Evolutionary conservation across 2,329 filamentous ascomycete species (phyloP).

Genomic region (Talaromyces sp.): DNA sequence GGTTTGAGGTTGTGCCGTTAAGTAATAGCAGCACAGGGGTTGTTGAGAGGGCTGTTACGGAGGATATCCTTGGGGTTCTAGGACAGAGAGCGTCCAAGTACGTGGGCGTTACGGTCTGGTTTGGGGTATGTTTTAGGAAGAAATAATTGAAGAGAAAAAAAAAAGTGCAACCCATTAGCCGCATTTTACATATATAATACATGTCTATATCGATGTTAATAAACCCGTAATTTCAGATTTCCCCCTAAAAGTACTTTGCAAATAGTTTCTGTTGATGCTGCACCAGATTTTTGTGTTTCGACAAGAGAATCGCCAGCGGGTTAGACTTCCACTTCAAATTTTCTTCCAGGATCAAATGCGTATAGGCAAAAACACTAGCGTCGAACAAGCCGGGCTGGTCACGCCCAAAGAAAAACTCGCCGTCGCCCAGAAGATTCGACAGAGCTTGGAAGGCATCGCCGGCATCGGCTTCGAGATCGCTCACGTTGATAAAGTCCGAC

Average conservation of each 20-base stretch:
- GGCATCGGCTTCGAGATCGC: constrained; percentile 57
- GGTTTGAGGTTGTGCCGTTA: constrained; percentile 41
- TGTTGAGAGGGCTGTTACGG: constrained; percentile 44
- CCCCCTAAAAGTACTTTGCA: constrained; percentile 43
- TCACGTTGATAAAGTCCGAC: constrained; percentile 49
- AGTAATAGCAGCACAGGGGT: constrained; percentile 20
- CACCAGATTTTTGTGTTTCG: constrained; percentile 58
- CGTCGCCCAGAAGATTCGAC: constrained; percentile 53
- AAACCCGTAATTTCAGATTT: background rate
- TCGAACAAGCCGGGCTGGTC: constrained; percentile 70
- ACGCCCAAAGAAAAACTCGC: constrained; percentile 59
- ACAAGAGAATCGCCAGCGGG: constrained; percentile 55
- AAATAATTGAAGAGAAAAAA: constrained; percentile 6
- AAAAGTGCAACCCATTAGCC: background rate
- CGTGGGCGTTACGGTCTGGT: constrained; percentile 55
- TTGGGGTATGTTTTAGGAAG: constrained; percentile 46
- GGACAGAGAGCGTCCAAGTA: constrained; percentile 62
- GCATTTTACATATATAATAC: constrained; percentile 12
- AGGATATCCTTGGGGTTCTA: constrained; percentile 54
- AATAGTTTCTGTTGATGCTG: constrained; percentile 59
- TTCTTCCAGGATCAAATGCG: constrained; percentile 69
- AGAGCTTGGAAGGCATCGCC: constrained; percentile 60
- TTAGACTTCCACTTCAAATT: constrained; percentile 61
- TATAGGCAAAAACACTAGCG: constrained; percentile 85
- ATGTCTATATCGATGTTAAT: constrained; percentile 5